A percentile compares a stretch with the other conserved stretches of the same genome.
phyloP scores from a whole-genome alignment of 345 rosid species.

The Hibiscus mutabilis region DNA sequence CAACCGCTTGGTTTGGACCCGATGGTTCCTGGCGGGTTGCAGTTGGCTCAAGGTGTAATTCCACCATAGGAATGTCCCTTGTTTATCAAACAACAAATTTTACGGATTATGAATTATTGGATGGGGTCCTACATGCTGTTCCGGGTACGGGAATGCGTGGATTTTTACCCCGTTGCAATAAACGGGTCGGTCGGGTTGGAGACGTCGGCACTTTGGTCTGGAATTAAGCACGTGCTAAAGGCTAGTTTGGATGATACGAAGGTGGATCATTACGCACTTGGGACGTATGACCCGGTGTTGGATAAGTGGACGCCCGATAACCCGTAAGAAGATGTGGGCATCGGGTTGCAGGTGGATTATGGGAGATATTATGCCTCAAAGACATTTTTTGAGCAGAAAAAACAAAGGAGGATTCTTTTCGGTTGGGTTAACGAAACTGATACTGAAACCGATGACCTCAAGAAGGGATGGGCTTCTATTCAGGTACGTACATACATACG shows the following conservation, averaged over 20 bases:
- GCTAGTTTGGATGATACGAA: slow-evolving; percentile 84
- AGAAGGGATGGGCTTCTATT: background rate
- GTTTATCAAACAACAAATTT: slow-evolving; percentile 67
- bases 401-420: slow-evolving; percentile 66
- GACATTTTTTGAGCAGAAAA: slow-evolving; percentile 67
- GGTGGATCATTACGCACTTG: slow-evolving; percentile 60
- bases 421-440: slow-evolving; percentile 96
- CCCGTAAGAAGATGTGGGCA: slow-evolving; percentile 74
- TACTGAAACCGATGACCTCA: slow-evolving; percentile 50
- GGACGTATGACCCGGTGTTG: slow-evolving; percentile 50
- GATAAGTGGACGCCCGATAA: slow-evolving; percentile 81
- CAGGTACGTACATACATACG: slow-evolving; percentile 5
- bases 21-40: slow-evolving; percentile 64
- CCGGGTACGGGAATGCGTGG: slow-evolving; percentile 95
- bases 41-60: slow-evolving; percentile 54
- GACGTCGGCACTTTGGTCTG: slow-evolving; percentile 56
- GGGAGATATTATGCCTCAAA: slow-evolving; percentile 90
- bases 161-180: slow-evolving; percentile 72
- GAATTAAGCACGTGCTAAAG: slow-evolving; percentile 72
- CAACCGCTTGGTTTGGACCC: slow-evolving; percentile 72
- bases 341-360: slow-evolving; percentile 69
- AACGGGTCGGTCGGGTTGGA: slow-evolving; percentile 58
- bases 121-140: slow-evolving; percentile 54
- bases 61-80: slow-evolving; percentile 57
- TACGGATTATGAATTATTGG: slow-evolving; percentile 31